Base-by-base conservation (phyloP, 1,139 yeast genomes). In the Candida glucosophila region DNA sequence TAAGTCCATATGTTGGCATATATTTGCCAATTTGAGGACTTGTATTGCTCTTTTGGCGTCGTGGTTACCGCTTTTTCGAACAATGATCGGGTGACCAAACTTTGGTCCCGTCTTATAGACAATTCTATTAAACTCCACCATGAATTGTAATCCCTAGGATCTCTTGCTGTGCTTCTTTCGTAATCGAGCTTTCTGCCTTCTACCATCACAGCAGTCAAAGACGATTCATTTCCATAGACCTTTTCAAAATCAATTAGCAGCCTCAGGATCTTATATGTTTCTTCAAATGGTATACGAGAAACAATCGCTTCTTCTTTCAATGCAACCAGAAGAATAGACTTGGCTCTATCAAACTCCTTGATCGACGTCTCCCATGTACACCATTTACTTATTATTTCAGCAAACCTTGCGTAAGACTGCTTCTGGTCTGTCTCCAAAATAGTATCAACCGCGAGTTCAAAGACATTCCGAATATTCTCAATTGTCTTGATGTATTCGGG, bases 91-190 rank as follows among this genome's bases (percentile, higher is more conserved):
- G 52, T 33, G 17, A 40, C 35, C 29, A 47, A 48, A 3, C 47
- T 37, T 0, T 63, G 54, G 24, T 50, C 51, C n/a, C n/a, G n/a
- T 15, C 54, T 56, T 18, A 74, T 36, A n/a, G n/a, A n/a, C 13
- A 81, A 43, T 12, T 67, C 62, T 3, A 82, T 39, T 38, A 77
- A 76, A 0, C 72, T 49, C 85, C 94, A 85, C 96, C 96, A 86
- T 1, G 74, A 55, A 42, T 80, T 92, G 47, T 73, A 77, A 49
- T 83, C 82, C 2, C 36, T 25, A 0, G 83, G 76, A 30, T 71
- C 61, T 5, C 44, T 40, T 9, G 43, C 39, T 13, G 85, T 42
- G 10, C 54, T 57, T 2, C 57, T 49, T 36, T 76, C 76, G 41
- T 80, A 81, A 28, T 59, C 60, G 6, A 59, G 49, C 32, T 65